phyloP scores from a whole-genome alignment of 352 stramenopile genomes.

The Halophytophthora batemanensis region DNA sequence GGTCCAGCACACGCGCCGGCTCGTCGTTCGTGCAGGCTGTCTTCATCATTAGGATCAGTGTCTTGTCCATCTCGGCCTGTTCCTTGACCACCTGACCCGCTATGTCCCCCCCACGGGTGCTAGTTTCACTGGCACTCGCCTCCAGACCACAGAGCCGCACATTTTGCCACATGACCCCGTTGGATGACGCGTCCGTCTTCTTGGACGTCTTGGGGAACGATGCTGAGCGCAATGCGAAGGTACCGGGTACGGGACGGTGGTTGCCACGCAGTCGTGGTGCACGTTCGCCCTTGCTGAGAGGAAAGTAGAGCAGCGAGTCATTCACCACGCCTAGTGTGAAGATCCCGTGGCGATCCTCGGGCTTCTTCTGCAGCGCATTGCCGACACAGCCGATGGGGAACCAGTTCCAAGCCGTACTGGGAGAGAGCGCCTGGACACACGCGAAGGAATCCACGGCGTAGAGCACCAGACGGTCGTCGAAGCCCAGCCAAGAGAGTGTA shows the following conservation, averaged over 20 bases:
- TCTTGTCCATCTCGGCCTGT: conserved; percentile 82
- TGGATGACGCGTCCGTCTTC: conserved; percentile 22
- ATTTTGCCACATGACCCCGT: conserved; percentile 73
- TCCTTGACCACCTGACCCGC: conserved; percentile 49
- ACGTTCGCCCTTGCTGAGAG: conserved; percentile 41
- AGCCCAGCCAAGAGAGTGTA: conserved; percentile 68
- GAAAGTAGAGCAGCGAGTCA: conserved; percentile 73
- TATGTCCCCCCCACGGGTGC: conserved; percentile 7
- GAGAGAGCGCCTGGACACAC: conserved; percentile 55
- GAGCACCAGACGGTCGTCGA: conserved; percentile 70
- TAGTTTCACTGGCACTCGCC: conserved; percentile 28
- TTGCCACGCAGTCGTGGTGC: conserved; percentile 57
- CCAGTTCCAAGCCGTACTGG: conserved; percentile 60
- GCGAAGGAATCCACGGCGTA: conserved; percentile 72
- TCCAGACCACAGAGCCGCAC: conserved; percentile 41
- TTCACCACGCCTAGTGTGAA: conserved; percentile 74
- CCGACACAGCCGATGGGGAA: conserved; percentile 69
- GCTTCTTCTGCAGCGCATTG: conserved; percentile 58
- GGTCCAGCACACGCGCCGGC: conserved; percentile 59
- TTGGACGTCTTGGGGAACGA: conserved; percentile 55
- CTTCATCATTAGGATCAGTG: conserved; percentile 84
- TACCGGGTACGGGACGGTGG: conserved; percentile 70
- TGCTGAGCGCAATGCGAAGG: conserved; percentile 52
- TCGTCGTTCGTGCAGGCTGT: conserved; percentile 65
- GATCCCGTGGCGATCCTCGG: conserved; percentile 46